Evolutionary conservation across 805 yeast genomes (phyloP).

Genomic region (Lipomyces anomalus): DNA sequence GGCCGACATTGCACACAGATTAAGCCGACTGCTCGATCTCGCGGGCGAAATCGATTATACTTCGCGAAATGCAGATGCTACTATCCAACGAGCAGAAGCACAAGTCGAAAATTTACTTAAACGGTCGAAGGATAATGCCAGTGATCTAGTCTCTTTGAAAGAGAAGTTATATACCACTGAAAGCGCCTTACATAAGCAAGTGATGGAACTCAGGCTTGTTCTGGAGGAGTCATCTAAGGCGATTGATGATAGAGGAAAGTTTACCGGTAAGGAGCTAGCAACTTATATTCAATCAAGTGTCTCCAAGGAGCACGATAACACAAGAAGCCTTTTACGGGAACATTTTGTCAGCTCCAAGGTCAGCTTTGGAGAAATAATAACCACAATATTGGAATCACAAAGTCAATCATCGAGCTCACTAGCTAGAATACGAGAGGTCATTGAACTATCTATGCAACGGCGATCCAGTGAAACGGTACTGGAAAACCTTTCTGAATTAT

Average conservation of each 20-base stretch:
- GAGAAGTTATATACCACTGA: conserved; percentile 25
- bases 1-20: conserved; percentile 21
- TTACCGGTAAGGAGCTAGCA: conserved; percentile 12
- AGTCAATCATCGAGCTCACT: no score
- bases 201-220: conserved; percentile 27
- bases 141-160: conserved; percentile 28
- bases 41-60: conserved; percentile 30
- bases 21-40: conserved; percentile 29
- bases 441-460: no score
- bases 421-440: no score
- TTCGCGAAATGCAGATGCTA: conserved; percentile 31
- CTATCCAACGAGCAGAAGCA: conserved; percentile 31
- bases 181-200: conserved; percentile 11
- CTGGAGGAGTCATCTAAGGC: conserved; percentile 14
- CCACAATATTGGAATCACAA: neutral
- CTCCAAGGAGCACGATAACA: neutral
- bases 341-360: neutral
- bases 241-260: conserved; percentile 27
- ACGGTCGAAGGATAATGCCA: conserved; percentile 36
- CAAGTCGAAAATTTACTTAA: conserved; percentile 34
- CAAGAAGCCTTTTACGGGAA: neutral
- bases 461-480: no score
- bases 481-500: no score
- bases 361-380: neutral
- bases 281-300: neutral